Conservation (phyloP, 2,329 filamentous ascomycete species). For the Fusarium sp. region DNA sequence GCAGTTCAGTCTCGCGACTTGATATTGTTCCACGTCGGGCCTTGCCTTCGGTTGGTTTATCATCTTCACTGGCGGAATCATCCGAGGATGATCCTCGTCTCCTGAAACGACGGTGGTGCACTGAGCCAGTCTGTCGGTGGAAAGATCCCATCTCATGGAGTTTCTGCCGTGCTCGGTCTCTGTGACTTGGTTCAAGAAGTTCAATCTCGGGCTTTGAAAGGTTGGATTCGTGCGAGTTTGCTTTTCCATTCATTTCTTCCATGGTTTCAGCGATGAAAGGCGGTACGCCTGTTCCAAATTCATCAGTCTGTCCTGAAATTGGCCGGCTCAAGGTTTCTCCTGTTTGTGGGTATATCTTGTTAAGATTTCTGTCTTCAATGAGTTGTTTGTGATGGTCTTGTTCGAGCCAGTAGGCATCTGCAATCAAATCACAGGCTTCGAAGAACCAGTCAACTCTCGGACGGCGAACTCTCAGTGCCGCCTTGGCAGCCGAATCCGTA, state of each 20-base stretch:
- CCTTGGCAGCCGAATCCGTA: conserved; percentile 55
- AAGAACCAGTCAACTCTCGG: conserved; percentile 87
- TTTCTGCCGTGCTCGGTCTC: conserved; percentile 69
- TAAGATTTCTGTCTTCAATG: conserved; percentile 82
- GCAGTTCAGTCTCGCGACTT: conserved; percentile 59
- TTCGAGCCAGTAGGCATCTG: conserved; percentile 91
- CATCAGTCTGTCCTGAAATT: conserved; percentile 46
- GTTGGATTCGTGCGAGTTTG: conserved; percentile 35
- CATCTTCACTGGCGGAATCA: conserved; percentile 68
- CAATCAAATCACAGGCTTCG: conserved; percentile 84
- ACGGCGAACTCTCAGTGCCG: conserved; percentile 69
- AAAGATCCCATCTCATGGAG: conserved; percentile 64
- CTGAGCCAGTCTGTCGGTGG: conserved; percentile 62
- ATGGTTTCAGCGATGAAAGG: conserved; percentile 41
- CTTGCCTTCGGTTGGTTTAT: conserved; percentile 48
- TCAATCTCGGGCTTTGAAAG: conserved; percentile 51
- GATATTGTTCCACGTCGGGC: conserved; percentile 57
- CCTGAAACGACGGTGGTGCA: conserved; percentile 61
- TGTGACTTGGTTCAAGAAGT: conserved; percentile 60
- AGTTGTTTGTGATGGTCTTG: conserved; percentile 80
- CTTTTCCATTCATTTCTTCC: conserved; percentile 34
- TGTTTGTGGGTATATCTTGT: conserved; percentile 70
- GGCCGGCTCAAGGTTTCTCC: conserved; percentile 41
- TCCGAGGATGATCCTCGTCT: conserved; percentile 61
- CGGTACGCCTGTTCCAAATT: conserved; percentile 32